These are phyloP conservation scores for Henckelia pumila DNA, from an alignment of 257 asterid genomes.

Conservation along the genomic window DNA sequence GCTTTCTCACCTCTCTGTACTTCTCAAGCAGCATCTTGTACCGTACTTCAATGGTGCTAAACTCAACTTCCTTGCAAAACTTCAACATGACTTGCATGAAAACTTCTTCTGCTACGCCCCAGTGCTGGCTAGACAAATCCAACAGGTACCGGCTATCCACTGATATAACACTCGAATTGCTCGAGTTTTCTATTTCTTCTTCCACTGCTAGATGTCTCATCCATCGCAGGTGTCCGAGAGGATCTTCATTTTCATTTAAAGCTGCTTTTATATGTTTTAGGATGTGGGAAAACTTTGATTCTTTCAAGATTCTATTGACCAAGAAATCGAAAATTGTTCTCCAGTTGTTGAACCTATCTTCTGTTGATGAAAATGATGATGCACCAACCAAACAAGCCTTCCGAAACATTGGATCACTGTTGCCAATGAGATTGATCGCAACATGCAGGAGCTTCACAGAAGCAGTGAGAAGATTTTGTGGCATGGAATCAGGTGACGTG, in stretches of 20 bases:
- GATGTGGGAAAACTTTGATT: conserved; percentile 43
- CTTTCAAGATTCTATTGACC: conserved; percentile 36
- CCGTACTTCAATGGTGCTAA: conserved; percentile 40
- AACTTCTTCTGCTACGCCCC: conserved; percentile 41
- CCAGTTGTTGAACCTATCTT: conserved; percentile 46
- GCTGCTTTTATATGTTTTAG: conserved; percentile 40
- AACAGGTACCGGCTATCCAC: conserved; percentile 30
- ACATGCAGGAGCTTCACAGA: conserved; percentile 51
- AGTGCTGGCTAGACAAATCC: conserved; percentile 27
- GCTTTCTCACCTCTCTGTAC: conserved; percentile 64
- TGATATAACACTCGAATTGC: conserved; percentile 25
- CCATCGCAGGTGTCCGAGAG: conserved; percentile 60
- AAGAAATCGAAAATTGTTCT: conserved; percentile 39
- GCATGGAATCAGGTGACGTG: conserved; percentile 26
- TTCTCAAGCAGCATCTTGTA: conserved; percentile 52
- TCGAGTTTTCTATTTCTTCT: conserved; percentile 31
- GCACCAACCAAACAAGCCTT: conserved; percentile 83
- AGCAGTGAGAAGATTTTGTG: conserved; percentile 24
- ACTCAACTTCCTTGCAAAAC: conserved; percentile 53
- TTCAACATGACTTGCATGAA: conserved; percentile 39
- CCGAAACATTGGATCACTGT: conserved; percentile 51
- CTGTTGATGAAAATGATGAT: conserved; percentile 27
- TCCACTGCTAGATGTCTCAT: conserved; percentile 38
- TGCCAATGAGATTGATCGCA: conserved; percentile 54
- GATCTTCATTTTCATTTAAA: conserved; percentile 48